A percentile compares a stretch with the other conserved stretches of the same genome.
phyloP scores from a whole-genome alignment of 2,329 filamentous ascomycete genomes.

The Chrysosporium keratinophilum region DNA sequence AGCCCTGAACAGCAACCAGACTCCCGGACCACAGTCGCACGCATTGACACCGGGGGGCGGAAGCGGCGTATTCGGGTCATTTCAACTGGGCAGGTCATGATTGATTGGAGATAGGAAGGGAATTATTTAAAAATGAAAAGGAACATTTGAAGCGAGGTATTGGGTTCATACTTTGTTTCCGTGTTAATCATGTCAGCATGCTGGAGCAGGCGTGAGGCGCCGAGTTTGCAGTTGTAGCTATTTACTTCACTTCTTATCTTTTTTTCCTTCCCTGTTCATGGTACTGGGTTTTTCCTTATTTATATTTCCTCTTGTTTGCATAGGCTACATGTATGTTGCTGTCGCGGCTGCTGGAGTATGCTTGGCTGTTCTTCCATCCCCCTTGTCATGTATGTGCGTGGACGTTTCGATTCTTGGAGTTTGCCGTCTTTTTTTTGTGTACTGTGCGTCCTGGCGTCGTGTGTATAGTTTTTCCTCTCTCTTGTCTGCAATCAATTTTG shows the following conservation, averaged over 20 bases:
- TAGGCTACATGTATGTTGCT: not conserved
- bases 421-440: not conserved
- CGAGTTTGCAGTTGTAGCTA: conserved; percentile 6
- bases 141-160: conserved; percentile 9
- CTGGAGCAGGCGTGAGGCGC: conserved; percentile 14
- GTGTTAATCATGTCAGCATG: conserved; percentile 11
- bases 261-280: conserved; percentile 2
- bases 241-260: conserved; percentile 13
- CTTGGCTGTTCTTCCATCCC: not conserved
- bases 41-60: conserved; percentile 69
- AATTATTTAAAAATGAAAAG: not conserved
- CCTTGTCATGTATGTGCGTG: conserved; percentile 1
- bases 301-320: not conserved
- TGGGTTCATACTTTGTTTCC: conserved; percentile 2
- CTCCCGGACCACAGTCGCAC: conserved; percentile 45
- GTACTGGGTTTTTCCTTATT: not conserved
- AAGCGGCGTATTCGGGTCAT: conserved; percentile 65
- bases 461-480: not conserved
- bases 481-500: not conserved
- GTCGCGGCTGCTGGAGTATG: not conserved
- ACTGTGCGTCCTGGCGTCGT: conserved; percentile 4
- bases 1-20: conserved; percentile 37
- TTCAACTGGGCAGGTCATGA: conserved; percentile 31
- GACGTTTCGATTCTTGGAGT: conserved; percentile 5
- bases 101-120: not conserved